Base-by-base conservation (phyloP, 2,329 filamentous ascomycete genomes). In the Orbilia brochopaga region DNA sequence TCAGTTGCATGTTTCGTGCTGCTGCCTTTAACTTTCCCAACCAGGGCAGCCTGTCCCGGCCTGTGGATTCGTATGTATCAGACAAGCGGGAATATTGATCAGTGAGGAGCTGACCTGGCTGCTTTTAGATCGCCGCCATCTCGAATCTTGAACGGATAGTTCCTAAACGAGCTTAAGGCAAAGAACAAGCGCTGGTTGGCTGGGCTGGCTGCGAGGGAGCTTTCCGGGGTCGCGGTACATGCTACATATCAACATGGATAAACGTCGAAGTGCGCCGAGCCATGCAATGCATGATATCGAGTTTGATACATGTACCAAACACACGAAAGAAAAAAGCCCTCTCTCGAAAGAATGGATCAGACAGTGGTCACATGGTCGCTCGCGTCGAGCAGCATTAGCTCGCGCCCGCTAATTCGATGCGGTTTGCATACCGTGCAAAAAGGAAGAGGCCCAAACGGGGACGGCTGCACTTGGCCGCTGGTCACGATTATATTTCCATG, bases 51-150 rank as follows among this genome's bases (percentile, higher is more conserved):
- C 17, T 44, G 13, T 44, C 40, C 40, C 44, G 15, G 44, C 15
- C n/a, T 15, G 17, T 21, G 19, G 44, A 21, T 32, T 32, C 27
- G 3, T 32, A 3, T 8, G 3, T 32, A 32, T 4, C 27, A 32
- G 27, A 32, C 4, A 3, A 32, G 27, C 27, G 27, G 27, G 27
- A 32, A 8, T 32, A 32, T 32, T 32, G 19, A 42, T 42, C 37
- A 17, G 37, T 42, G 37, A 42, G 37, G 17, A 48, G 44, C 17
- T 48, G 44, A 48, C 15, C 44, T 15, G 40, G 44, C 44, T 48
- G 44, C 44, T 21, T 37, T 48, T 48, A 48, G 44, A 48, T 48
- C 44, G 44, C 44, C 44, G 44, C 44, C 19, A 48, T 48, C 44
- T 19, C 19, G n/a, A 48, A 48, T 23, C 19, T 48, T 15, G 44